Evolutionary conservation across 2,329 filamentous ascomycete genomes (phyloP), one percentile per base, ranked within the genome.

Genomic region (Biscogniauxia mediterranea): DNA sequence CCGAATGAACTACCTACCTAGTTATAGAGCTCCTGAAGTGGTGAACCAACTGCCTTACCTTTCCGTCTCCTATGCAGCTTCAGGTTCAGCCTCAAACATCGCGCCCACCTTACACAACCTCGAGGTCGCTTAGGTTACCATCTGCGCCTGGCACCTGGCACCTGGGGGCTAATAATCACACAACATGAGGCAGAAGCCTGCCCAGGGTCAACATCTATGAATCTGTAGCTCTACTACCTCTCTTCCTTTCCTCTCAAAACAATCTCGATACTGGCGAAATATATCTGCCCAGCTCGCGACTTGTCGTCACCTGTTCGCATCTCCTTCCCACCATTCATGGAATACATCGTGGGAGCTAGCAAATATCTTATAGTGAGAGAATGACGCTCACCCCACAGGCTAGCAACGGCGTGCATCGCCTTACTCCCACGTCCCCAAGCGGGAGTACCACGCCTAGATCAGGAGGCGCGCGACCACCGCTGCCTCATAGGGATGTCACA

Each of bases 401-500:
- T 51, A 68, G 64, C 66, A 70, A 68, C 64, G 68, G 66, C 58
- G 63, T 67, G 51, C 70, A 67, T 61, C 70, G 68, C 56, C 64
- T 69, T 53, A 71, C 71, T 50, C 70, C 68, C 15, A 63, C 68
- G 5, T 68, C 70, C 54, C 70, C 68, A 17, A 65, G 64, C 60
- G 70, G 62, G 52, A 70, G 69, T 59, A 66, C 68, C 20, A 70
- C 72, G 17, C 70, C 71, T 21, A 69, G 60, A 55, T 68, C 71
- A 1, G 58, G 65, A 57, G 68, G 66, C 7, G 53, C 68, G 50
- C 70, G 71, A 55, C 68, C 71, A 21, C 68, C 76, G 20, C 76
- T 94, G 54, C 93, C 93, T 7, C 80, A 87, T 59, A 85, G 83
- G 64, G 79, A 87, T 63, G 87, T 96, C 28, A 88, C 85, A 2